Conservation (phyloP, 2,329 filamentous ascomycete genomes). For the Trichoderma sp. region DNA sequence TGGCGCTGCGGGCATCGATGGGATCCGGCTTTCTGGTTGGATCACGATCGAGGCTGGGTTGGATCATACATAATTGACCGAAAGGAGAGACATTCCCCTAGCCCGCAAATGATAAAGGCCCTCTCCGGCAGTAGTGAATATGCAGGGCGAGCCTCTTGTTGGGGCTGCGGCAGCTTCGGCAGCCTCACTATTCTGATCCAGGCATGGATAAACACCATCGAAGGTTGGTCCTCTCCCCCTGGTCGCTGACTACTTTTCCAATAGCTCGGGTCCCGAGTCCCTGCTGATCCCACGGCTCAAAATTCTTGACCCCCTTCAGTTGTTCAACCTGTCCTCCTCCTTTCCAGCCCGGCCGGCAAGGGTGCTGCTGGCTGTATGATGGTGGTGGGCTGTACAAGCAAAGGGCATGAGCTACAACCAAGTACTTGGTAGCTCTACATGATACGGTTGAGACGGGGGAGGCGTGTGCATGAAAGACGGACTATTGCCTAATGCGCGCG, state of each 20-base stretch:
- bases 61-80: constrained; percentile 9
- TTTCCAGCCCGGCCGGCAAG: constrained; percentile 7
- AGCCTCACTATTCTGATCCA: constrained; percentile 8
- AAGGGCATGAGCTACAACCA: neutral
- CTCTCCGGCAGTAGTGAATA: neutral
- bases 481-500: constrained; percentile 14
- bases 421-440: neutral
- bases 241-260: neutral
- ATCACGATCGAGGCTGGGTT: constrained; percentile 4
- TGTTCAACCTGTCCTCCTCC: neutral
- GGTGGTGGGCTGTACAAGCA: neutral
- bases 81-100: neutral
- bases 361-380: neutral
- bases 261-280: constrained; percentile 3
- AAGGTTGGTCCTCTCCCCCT: neutral
- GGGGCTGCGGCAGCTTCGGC: constrained; percentile 9
- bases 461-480: constrained; percentile 7
- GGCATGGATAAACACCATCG: neutral
- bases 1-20: neutral
- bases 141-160: constrained; percentile 4
- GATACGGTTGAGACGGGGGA: neutral
- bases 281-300: constrained; percentile 1
- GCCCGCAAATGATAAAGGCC: neutral
- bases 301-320: neutral
- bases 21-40: constrained; percentile 1